Evolutionary conservation across 768 basidiomycete genomes (phyloP), one percentile per base, ranked within the genome.

Genomic region (Termitomyces sp.): DNA sequence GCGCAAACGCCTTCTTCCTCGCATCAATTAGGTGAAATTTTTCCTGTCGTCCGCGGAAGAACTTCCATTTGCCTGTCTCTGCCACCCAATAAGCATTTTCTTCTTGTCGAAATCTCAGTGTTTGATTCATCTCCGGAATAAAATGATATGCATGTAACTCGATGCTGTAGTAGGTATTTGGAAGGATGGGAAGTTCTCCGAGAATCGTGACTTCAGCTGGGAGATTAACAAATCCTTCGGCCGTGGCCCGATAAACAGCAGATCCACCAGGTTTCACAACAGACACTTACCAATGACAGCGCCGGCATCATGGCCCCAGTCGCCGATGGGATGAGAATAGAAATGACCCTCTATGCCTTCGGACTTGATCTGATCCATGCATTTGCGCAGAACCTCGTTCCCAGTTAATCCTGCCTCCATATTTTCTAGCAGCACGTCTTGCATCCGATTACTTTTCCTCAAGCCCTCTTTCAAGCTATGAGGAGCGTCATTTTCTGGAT

Each of bases 251-350:
- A 28, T 31, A 5, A 45, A 10, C n/a, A n/a, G 24, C 24, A 8
- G 3, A 39, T 20, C 28, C n/a, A 13, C n/a, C 13, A 7, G 2
- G 29, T 6, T 24, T n/a, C 22, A 16, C 7, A 26, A 44, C n/a
- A n/a, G 9, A 4, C 18, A 51, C 73, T 63, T 64, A 72, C 79
- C 80, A 24, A 81, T 77, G 15, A 81, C 74, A 47, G 77, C 74
- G 2, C 81, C 81, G 15, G 81, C 76, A 41, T 76, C 75, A 65
- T 83, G 81, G 16, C 81, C 82, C 73, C 77, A 82, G 61, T 81
- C 81, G 26, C 82, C 79, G 42, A 83, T 82, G 7, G 82, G 80
- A 68, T 83, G 80, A 33, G 69, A 78, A 60, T 77, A 83, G 31
- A 82, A 74, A 62, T 77, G 74, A 0, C 82, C 82, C 34, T 76